Evolutionary conservation across 2,329 filamentous ascomycete species (phyloP), one percentile per base, ranked within the genome.

Genomic region (Salinomyces thailandicus): DNA sequence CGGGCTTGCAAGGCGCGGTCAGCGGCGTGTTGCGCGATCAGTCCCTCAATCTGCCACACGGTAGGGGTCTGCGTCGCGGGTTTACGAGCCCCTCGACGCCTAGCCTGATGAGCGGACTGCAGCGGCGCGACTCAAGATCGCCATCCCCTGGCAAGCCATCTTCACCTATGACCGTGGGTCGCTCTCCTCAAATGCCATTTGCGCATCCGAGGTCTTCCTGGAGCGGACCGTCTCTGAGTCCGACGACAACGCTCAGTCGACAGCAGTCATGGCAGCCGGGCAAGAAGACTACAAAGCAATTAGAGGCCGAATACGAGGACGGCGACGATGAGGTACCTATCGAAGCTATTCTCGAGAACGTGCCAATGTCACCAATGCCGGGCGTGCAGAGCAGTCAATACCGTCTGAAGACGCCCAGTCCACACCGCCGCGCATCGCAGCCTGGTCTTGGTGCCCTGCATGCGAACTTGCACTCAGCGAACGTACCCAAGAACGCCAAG

Each of bases 241-340:
- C 33, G 7, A 32, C 13, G 9, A 27, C 35, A 14, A n/a, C n/a
- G 4, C 12, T 39, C 5, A 28, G 5, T 2, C 39, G 53, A 18
- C 46, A 76, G 30, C 58, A 62, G 41, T 67, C 64, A 31, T 87
- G 81, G 81, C 80, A 85, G 56, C 72, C 78, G 0, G 73, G 66
- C 30, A 69, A 79, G 39, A 89, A 85, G 57, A 76, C 79, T 0
- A 68, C 74, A 1, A 63, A 77, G 41, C 76, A 87, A 50, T 66
- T 85, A 35, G 84, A 91, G 55, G 73, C 75, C 37, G 83, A 89
- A 53, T 87, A 85, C 48, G 81, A 87, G 47, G 80, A 86, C 36
- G 78, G 75, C 36, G 81, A 86, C 51, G 76, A 84, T 43, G 70
- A 73, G 39, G 79, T 91, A 18, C 84, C 84, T 0, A 82, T 87